Base-by-base conservation (phyloP, 345 rosid genomes). In the Bruguiera sexangula region DNA sequence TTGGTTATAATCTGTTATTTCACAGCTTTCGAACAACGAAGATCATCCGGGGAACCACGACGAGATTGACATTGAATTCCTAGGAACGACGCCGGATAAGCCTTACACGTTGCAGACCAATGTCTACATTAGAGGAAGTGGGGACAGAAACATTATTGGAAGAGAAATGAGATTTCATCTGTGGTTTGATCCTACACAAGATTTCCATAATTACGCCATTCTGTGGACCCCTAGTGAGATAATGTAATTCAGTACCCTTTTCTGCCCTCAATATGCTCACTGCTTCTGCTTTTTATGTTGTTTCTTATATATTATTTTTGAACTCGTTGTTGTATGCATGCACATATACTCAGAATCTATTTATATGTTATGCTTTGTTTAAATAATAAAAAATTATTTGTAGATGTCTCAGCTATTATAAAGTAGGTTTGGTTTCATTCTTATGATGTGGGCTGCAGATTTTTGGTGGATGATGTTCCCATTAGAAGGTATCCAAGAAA, bases 131-230 rank as follows among this genome's bases (percentile, higher is more conserved):
- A 87, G 88, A 82, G 98, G 98, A 65, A 94, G 95, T 76, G 97
- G 98, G 3, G 98, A 91, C 78, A 77, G 90, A 36, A 85, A 78
- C 70, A 67, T 86, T 29, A 69, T 91, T 37, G 98, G 98, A 29
- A 79, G 98, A 74, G 98, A 94, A 76, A 77, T 83, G 84, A 80
- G 54, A 73, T 83, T 89, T 67, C 95, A 85, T 71, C 88, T 94
- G 6, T 91, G 97, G 98, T 94, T 91, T 62, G 98, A 94, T 66
- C 98, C 97, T 0, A 89, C 98, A 8, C 81, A 84, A 75, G 87
- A 86, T 74, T 91, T 79, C 53, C 98, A 94, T 67, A 73, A 88
- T 69, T 94, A 94, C 54, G 95, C 93, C 43, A 72, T 91, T 1
- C 59, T 87, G 20, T 91, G 96, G 98, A 83, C 80, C 65, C 76